Evolutionary conservation across 176 grass and related monocot genomes (phyloP).

Genomic region (Musa troglodytarum): DNA sequence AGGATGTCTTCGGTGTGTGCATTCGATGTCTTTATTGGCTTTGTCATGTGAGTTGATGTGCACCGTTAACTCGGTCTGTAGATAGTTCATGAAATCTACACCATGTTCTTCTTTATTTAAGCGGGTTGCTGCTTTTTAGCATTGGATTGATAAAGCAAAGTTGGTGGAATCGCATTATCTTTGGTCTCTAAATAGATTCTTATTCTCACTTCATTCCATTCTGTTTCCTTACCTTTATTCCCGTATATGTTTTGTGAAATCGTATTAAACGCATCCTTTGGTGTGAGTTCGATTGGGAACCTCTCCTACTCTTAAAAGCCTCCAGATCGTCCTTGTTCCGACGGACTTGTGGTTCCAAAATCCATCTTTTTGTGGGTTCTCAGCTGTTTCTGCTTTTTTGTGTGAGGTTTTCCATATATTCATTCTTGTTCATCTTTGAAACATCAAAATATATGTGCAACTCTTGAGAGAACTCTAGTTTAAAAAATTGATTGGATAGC

Average conservation of each 20-base stretch:
- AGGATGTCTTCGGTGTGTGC: background rate
- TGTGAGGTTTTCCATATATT: slow-evolving; percentile 12
- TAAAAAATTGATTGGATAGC: background rate
- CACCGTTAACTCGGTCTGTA: background rate
- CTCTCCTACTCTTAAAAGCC: slow-evolving; percentile 2
- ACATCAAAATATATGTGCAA: background rate
- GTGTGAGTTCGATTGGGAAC: background rate
- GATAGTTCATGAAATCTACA: background rate
- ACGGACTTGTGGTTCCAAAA: background rate
- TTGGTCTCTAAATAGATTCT: background rate
- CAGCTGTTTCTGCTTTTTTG: slow-evolving; percentile 11
- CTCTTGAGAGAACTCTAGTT: background rate
- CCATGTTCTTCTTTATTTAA: background rate
- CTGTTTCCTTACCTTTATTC: slow-evolving; percentile 16
- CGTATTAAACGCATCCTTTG: background rate
- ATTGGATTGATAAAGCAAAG: background rate
- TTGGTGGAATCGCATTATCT: slow-evolving; percentile 16
- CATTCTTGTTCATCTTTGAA: slow-evolving; percentile 8
- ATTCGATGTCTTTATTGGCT: background rate
- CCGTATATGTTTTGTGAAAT: background rate
- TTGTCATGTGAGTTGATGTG: background rate
- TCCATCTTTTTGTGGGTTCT: background rate
- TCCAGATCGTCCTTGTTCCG: background rate
- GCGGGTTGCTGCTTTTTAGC: background rate
- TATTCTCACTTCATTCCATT: slow-evolving; percentile 13